phyloP scores from a whole-genome alignment of 352 stramenopile genomes.

The Pythium guiyangense region DNA sequence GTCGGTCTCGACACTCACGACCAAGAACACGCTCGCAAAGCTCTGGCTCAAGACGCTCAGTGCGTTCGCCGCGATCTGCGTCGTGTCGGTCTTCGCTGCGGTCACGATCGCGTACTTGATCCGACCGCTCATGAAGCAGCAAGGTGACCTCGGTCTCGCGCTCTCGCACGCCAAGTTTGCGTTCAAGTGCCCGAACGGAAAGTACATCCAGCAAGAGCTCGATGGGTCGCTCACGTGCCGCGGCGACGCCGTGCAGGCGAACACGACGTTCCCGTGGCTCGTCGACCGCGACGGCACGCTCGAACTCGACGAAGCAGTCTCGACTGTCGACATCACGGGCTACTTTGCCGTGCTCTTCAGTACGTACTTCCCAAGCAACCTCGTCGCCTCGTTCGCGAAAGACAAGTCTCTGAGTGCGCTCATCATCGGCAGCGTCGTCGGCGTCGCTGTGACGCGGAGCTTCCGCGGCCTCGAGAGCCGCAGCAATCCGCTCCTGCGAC shows the following conservation, averaged over 20 bases:
- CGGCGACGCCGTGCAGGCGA: slow-evolving; percentile 21
- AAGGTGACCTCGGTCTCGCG: slow-evolving; percentile 22
- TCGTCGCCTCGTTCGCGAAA: slow-evolving; percentile 26
- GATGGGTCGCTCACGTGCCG: slow-evolving; percentile 24
- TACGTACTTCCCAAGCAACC: slow-evolving; percentile 51
- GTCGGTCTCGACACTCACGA: slow-evolving; percentile 38
- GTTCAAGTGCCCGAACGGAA: slow-evolving; percentile 51
- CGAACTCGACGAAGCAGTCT: slow-evolving; percentile 37
- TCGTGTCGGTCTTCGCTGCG: slow-evolving; percentile 23
- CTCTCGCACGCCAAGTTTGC: slow-evolving; percentile 34
- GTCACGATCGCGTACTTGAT: slow-evolving; percentile 27
- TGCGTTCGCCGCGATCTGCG: slow-evolving; percentile 28
- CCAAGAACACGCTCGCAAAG: slow-evolving; percentile 29
- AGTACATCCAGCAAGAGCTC: slow-evolving; percentile 34
- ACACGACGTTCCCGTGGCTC: slow-evolving; percentile 54
- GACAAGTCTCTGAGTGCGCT: slow-evolving; percentile 43
- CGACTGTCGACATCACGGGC: slow-evolving; percentile 29
- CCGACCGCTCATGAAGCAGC: slow-evolving; percentile 28
- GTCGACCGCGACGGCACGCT: slow-evolving; percentile 37
- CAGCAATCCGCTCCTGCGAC: slow-evolving; percentile 49
- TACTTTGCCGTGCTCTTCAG: slow-evolving; percentile 39
- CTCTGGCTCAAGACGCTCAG: slow-evolving; percentile 37
- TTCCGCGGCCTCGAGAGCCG: slow-evolving; percentile 22
- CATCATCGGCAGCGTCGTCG: slow-evolving; percentile 34
- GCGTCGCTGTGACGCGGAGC: slow-evolving; percentile 12